These are phyloP conservation scores for Hygrocybe punicea DNA, from an alignment of 768 basidiomycete species.

Conservation along the genomic window DNA sequence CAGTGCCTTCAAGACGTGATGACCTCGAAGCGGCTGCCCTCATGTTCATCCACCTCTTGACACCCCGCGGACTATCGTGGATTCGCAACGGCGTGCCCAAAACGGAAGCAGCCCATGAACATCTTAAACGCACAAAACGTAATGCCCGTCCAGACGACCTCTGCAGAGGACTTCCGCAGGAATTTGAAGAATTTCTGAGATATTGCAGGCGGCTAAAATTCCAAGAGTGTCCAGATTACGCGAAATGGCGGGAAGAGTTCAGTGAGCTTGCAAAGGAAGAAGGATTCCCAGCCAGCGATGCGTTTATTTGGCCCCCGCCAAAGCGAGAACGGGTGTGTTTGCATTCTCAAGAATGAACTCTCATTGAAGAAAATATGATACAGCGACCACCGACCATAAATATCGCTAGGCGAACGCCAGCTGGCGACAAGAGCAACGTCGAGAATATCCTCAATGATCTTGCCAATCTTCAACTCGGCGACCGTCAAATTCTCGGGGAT, in stretches of 20 bases:
- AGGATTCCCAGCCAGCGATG: slow-evolving; percentile 56
- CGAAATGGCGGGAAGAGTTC: slow-evolving; percentile 62
- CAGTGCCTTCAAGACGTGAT: slow-evolving; percentile 76
- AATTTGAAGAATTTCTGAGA: slow-evolving; percentile 73
- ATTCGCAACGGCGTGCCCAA: slow-evolving; percentile 79
- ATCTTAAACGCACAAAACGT: slow-evolving; percentile 62
- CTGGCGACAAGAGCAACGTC: slow-evolving; percentile 41
- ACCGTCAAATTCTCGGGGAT: slow-evolving; percentile 49
- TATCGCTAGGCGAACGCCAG: slow-evolving; percentile 35
- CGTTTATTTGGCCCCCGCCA: slow-evolving; percentile 74
- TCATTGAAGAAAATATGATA: background rate
- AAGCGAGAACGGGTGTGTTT: slow-evolving; percentile 23
- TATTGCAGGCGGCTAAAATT: slow-evolving; percentile 71
- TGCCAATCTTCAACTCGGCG: slow-evolving; percentile 55
- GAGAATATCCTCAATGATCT: slow-evolving; percentile 57
- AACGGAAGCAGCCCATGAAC: slow-evolving; percentile 58
- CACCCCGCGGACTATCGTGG: slow-evolving; percentile 72
- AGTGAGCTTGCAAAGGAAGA: slow-evolving; percentile 54
- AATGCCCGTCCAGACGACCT: slow-evolving; percentile 60
- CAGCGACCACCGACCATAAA: slow-evolving; percentile 17
- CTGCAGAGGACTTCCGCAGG: slow-evolving; percentile 62
- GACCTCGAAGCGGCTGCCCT: slow-evolving; percentile 75
- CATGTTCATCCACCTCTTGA: slow-evolving; percentile 78
- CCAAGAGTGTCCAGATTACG: slow-evolving; percentile 66
- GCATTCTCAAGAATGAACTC: background rate